Percentiles rank a stretch among this genome's conserved stretches.
phyloP scores from a whole-genome alignment of 345 rosid species.

The Firmiana major region DNA sequence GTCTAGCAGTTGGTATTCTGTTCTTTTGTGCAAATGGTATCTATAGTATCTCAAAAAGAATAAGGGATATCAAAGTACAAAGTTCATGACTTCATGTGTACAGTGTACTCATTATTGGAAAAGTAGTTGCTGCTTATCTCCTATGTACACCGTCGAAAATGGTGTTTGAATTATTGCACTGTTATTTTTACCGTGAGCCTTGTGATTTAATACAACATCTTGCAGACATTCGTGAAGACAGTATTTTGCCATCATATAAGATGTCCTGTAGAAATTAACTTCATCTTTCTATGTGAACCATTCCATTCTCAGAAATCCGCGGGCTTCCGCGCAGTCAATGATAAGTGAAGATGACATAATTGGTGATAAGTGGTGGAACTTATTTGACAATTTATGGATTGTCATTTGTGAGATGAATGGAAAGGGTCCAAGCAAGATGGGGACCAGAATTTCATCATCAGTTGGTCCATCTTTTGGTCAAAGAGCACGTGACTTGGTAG shows the following conservation, averaged over 20 bases:
- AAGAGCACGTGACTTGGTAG: constrained; percentile 95
- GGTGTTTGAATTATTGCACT: neutral
- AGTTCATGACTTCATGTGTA: neutral
- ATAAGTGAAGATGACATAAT: constrained; percentile 38
- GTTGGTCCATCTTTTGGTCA: constrained; percentile 82
- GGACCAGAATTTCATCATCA: constrained; percentile 48
- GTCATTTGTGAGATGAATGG: constrained; percentile 76
- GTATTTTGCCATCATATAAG: neutral
- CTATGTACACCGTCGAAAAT: neutral
- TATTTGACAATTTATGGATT: constrained; percentile 85
- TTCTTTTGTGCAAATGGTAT: neutral
- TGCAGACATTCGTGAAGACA: neutral
- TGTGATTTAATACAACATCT: neutral
- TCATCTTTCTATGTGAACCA: constrained; percentile 5
- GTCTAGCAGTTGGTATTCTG: neutral
- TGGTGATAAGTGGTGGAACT: constrained; percentile 77
- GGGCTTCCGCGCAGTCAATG: constrained; percentile 35
- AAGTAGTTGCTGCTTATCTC: neutral
- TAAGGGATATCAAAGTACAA: neutral
- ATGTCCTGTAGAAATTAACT: neutral
- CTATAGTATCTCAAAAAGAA: neutral
- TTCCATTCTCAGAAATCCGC: constrained; percentile 38
- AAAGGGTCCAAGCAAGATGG: constrained; percentile 69
- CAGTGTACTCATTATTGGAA: neutral
- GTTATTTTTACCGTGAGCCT: neutral